Conservation (phyloP, 2,329 filamentous ascomycete genomes). For the Aspergillus tamarii region DNA sequence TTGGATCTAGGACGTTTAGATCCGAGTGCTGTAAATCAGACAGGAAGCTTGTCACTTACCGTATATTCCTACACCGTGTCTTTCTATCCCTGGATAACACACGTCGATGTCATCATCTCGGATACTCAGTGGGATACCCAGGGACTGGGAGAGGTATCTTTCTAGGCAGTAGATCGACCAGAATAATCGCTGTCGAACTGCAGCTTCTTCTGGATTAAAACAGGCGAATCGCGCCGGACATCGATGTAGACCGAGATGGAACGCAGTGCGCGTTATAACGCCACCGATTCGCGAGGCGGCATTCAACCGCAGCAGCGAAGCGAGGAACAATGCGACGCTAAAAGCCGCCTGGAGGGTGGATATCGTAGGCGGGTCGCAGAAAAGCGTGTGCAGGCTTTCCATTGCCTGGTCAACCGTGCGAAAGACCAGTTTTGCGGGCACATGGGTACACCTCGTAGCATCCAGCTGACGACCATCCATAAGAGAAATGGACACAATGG, state of each 20-base stretch:
- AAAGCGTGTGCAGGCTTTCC: conserved; percentile 51
- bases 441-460: conserved; percentile 21
- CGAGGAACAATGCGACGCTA: conserved; percentile 57
- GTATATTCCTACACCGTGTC: conserved; percentile 35
- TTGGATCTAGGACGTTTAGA: conserved; percentile 17
- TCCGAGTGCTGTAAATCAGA: neutral
- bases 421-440: conserved; percentile 53
- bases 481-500: conserved; percentile 57
- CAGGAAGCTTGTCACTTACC: neutral
- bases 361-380: conserved; percentile 54
- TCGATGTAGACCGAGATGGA: conserved; percentile 62
- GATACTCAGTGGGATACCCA: conserved; percentile 59
- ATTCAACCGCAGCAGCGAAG: conserved; percentile 60
- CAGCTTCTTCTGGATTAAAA: conserved; percentile 52
- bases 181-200: conserved; percentile 57
- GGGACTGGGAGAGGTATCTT: conserved; percentile 58
- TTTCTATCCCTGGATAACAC: conserved; percentile 56
- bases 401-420: conserved; percentile 55
- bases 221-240: conserved; percentile 58
- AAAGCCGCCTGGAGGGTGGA: conserved; percentile 55
- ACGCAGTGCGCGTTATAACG: conserved; percentile 58
- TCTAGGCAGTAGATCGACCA: conserved; percentile 62
- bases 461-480: conserved; percentile 54
- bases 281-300: conserved; percentile 61
- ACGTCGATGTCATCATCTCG: conserved; percentile 63